phyloP scores from a whole-genome alignment of 2,329 filamentous ascomycete genomes.

The Botrytis pseudocinerea region DNA sequence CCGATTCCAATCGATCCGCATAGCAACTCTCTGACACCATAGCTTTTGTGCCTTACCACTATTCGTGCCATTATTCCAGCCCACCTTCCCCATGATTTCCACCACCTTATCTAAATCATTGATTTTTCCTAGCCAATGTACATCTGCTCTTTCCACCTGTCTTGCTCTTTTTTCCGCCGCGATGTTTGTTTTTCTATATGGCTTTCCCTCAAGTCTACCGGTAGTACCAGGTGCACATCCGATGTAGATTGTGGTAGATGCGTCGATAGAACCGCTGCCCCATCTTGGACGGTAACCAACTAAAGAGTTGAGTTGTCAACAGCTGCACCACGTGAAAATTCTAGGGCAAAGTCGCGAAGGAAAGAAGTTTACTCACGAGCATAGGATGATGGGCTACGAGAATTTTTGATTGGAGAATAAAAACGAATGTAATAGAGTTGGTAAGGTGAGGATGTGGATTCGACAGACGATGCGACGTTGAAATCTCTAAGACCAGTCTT shows the following conservation, averaged over 20 bases:
- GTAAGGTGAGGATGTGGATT: background rate
- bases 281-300: background rate
- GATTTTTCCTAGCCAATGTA: constrained; percentile 3
- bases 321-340: background rate
- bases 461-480: background rate
- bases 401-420: background rate
- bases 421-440: constrained; percentile 4
- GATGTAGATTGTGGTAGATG: constrained; percentile 9
- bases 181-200: constrained; percentile 3
- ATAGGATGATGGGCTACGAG: background rate
- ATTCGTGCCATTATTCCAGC: background rate
- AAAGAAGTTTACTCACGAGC: background rate
- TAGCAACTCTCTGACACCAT: background rate
- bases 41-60: background rate
- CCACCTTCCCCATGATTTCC: background rate
- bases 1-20: background rate
- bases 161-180: background rate
- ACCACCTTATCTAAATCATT: background rate
- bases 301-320: background rate
- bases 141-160: background rate
- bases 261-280: background rate
- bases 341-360: no score
- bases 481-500: constrained; percentile 2
- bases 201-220: background rate
- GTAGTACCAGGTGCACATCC: background rate